Percentiles rank a stretch among this genome's conserved stretches.
phyloP scores from a whole-genome alignment of 2,329 filamentous ascomycete species.

The Arthrobotrys sphaeroides region DNA sequence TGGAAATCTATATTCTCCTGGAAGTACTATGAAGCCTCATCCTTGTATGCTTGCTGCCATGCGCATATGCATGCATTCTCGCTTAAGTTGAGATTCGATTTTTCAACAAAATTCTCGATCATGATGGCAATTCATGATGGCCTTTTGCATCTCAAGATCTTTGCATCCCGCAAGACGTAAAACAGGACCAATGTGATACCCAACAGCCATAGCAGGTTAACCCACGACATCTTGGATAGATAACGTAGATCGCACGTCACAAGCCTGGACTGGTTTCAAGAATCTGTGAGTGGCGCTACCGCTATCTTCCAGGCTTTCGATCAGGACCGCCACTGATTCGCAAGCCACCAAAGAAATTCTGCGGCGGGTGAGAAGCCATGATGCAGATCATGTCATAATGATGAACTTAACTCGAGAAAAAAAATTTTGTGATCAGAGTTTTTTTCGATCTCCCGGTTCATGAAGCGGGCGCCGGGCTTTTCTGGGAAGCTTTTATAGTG shows the following conservation, averaged over 20 bases:
- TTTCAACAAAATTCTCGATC: slow-evolving; percentile 11
- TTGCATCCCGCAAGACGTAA: not conserved
- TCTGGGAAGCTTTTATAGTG: slow-evolving; percentile 8
- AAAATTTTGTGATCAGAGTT: slow-evolving; percentile 10
- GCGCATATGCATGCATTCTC: too few relatives aligned
- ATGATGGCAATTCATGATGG: slow-evolving; percentile 6
- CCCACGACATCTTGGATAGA: not conserved
- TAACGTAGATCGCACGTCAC: slow-evolving; percentile 50
- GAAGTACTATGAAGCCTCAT: too few relatives aligned
- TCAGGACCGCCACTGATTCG: not conserved
- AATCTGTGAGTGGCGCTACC: not conserved
- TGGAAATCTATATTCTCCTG: too few relatives aligned
- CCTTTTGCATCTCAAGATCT: not conserved
- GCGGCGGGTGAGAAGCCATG: not conserved
- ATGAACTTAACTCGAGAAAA: slow-evolving; percentile 11
- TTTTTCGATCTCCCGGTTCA: not conserved
- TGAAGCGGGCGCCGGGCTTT: not conserved
- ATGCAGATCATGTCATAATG: slow-evolving; percentile 47
- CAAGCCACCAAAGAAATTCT: not conserved
- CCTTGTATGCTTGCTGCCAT: too few relatives aligned
- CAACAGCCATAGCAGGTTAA: not conserved
- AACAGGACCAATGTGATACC: not conserved
- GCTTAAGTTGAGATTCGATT: too few relatives aligned
- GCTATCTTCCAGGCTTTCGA: not conserved
- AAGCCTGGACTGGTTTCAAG: not conserved